These are phyloP conservation scores for Monosporascus sp. DNA, from an alignment of 2,329 filamentous ascomycete species.

Conservation along the genomic window DNA sequence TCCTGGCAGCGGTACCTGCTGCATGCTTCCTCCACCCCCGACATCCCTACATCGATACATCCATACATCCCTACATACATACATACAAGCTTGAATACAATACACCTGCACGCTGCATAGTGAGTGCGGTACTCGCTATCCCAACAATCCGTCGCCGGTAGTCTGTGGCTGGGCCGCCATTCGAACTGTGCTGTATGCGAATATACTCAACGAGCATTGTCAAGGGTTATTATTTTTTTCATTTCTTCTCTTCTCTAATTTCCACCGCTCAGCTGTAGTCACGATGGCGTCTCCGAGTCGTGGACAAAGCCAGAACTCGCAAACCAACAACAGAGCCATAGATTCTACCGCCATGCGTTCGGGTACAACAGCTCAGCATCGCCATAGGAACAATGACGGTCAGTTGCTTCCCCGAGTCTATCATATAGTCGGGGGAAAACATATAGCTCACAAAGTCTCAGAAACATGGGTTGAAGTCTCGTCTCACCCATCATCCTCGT, in stretches of 20 bases:
- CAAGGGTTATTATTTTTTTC: no score
- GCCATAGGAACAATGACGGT: conserved; percentile 22
- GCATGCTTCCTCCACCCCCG: no score
- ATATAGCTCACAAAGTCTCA: conserved; percentile 34
- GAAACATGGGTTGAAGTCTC: conserved; percentile 97
- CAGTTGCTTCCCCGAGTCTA: conserved; percentile 8
- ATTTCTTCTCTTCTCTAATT: background rate
- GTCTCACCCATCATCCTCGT: conserved; percentile 90
- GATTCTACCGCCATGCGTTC: conserved; percentile 14
- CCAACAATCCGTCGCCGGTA: no score
- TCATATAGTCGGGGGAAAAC: conserved; percentile 4
- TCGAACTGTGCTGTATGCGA: no score
- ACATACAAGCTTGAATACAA: no score
- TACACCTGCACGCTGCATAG: no score
- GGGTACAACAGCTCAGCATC: conserved; percentile 13
- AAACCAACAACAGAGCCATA: conserved; percentile 15
- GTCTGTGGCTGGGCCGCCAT: no score
- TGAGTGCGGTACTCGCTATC: no score
- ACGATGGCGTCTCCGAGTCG: conserved; percentile 6
- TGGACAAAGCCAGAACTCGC: conserved; percentile 18
- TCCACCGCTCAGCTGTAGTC: background rate
- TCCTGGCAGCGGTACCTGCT: no score
- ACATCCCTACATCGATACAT: no score
- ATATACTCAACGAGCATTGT: no score
- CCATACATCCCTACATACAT: no score